Evolutionary conservation across 164 flowering plant genomes (phyloP).

Genomic region (Nymphaea thermarum): DNA sequence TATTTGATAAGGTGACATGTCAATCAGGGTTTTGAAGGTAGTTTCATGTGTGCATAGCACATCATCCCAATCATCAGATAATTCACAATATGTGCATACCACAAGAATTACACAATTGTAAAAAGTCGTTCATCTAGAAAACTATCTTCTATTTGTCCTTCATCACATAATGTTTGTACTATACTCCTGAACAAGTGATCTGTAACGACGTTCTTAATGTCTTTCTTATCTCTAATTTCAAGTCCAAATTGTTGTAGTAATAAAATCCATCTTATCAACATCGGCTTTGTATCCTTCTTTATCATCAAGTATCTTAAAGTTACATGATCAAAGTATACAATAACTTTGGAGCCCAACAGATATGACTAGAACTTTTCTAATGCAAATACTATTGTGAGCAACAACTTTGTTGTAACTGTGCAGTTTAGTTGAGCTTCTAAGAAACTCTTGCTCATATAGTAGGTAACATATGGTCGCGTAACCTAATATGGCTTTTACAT

Average conservation of each 20-base stretch:
- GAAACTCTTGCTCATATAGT: background rate
- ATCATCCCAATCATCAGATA: background rate
- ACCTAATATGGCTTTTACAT: background rate
- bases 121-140: slow-evolving; percentile 1
- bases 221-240: slow-evolving; percentile 1
- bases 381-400: slow-evolving; percentile 1
- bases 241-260: background rate
- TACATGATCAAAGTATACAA: slow-evolving; percentile 1
- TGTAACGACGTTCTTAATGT: background rate
- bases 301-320: background rate
- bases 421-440: slow-evolving; percentile 1
- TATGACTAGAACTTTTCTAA: background rate
- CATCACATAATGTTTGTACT: background rate
- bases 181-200: background rate
- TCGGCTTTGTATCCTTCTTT: slow-evolving; percentile 1
- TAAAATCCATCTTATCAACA: background rate
- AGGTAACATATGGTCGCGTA: background rate
- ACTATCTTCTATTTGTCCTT: background rate
- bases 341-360: background rate
- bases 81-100: background rate
- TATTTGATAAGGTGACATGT: slow-evolving; percentile 6
- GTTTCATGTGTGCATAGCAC: background rate
- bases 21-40: slow-evolving; percentile 8
- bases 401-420: too few species aligned
- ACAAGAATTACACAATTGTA: background rate